phyloP scores from a whole-genome alignment of 192 early-diverging fungal genomes.

The Rhizophagus prolifer region DNA sequence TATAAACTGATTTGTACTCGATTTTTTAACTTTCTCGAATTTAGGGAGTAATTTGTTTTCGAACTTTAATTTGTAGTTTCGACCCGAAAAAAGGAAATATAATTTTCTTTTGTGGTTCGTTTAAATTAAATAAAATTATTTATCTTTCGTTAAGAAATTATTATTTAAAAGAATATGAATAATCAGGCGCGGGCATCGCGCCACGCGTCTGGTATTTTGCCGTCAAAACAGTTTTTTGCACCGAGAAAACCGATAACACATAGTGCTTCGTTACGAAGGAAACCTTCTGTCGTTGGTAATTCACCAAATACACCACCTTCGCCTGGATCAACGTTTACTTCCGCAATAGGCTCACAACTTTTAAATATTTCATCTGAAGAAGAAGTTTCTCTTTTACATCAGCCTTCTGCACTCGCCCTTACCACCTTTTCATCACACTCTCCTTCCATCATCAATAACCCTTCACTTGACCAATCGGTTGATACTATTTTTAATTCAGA shows the following conservation, averaged over 20 bases:
- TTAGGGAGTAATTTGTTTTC: no score
- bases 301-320: background rate
- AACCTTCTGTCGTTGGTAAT: background rate
- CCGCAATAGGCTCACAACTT: background rate
- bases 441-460: background rate
- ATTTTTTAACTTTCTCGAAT: no score
- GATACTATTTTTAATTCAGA: slow-evolving; percentile 5
- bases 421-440: background rate
- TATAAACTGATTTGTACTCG: no score
- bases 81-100: background rate
- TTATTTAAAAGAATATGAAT: background rate
- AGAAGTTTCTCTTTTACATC: background rate
- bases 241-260: slow-evolving; percentile 25
- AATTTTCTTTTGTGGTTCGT: background rate
- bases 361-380: background rate
- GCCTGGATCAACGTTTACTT: background rate
- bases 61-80: background rate
- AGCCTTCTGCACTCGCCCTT: background rate
- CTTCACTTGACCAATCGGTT: slow-evolving; percentile 13
- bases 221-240: slow-evolving; percentile 31
- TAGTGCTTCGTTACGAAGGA: background rate
- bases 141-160: background rate
- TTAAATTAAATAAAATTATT: background rate
- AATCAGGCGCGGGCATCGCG: slow-evolving; percentile 20
- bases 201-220: slow-evolving; percentile 28